phyloP scores from a whole-genome alignment of 2,329 filamentous ascomycete species.

The Stagonosporopsis vannaccii region DNA sequence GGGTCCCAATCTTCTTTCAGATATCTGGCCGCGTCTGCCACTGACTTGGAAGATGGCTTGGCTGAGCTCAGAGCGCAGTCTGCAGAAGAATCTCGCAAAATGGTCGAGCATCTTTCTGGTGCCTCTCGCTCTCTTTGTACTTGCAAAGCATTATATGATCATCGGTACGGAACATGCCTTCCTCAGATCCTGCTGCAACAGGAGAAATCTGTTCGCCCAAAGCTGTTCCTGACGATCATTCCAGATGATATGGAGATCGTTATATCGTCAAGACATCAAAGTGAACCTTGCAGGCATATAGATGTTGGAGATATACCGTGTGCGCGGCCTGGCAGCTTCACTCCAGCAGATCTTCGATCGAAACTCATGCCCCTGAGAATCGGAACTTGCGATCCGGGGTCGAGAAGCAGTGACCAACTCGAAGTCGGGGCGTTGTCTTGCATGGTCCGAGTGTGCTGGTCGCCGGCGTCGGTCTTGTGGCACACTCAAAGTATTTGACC shows the following conservation, averaged over 20 bases:
- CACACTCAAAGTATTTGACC: slow-evolving; percentile 6
- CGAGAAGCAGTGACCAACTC: slow-evolving; percentile 1
- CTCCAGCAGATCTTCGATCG: background rate
- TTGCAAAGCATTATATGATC: too few species aligned
- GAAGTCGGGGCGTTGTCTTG: slow-evolving; percentile 2
- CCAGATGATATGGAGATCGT: background rate
- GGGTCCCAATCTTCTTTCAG: too few species aligned
- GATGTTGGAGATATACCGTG: background rate
- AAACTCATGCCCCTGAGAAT: background rate
- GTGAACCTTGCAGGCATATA: background rate
- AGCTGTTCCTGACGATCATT: background rate
- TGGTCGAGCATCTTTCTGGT: too few species aligned
- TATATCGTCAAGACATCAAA: background rate
- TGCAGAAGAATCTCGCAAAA: too few species aligned
- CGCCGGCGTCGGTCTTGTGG: background rate
- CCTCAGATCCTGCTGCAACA: too few species aligned
- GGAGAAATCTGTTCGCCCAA: background rate
- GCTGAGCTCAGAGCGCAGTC: too few species aligned
- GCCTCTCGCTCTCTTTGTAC: too few species aligned
- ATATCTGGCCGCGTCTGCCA: too few species aligned
- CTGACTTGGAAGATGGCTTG: too few species aligned
- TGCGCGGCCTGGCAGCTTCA: background rate
- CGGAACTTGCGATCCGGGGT: slow-evolving; percentile 3
- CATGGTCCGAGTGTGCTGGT: background rate
- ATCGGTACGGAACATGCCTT: too few species aligned